Evolutionary conservation across 1,284 basidiomycete species (phyloP), one percentile per base, ranked within the genome.

Genomic region (Golubevia pallescens): DNA sequence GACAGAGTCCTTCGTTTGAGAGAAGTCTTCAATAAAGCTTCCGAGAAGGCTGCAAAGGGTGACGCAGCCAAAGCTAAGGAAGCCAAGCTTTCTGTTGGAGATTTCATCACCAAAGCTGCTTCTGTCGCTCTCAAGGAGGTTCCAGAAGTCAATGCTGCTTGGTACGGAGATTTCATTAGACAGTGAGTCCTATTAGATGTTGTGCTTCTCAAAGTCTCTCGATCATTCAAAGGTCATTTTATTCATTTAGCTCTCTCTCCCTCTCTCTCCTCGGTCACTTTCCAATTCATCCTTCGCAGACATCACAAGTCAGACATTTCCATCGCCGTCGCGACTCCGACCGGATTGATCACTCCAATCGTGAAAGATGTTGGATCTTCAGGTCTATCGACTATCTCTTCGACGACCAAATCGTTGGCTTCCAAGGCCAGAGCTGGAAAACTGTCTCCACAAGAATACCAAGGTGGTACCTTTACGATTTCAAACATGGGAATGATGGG

Each of bases 401-500:
- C 93, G 10, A 93, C 95, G 86, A 91, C 94, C 58, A 99, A 99
- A 88, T 87, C 90, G 19, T 90, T 99, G 56, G 97, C 96, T 1
- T 91, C 91, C 88, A 95, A 95, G 87, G 97, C 97, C 48, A 91
- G 96, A 61, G 95, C 97, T 76, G 94, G 95, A 82, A 99, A 99
- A 88, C 90, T 99, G 66, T 90, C 92, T 86, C 96, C 97, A 42
- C 89, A 93, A 64, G 96, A 99, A 87, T 99, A 99, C 89, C 80
- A 94, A 92, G 97, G 97, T 72, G 97, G 97, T 64, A 93, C 94
- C 10, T 99, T 99, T 89, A 99, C 97, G 63, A 94, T 99, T 86
- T 99, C 97, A 75, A 99, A 99, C 88, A 90, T 99, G 75, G 97
- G 97, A 87, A 99, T 99, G 97, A 97, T 90, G 85, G 96, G 94